Conservation (phyloP, 306 rosid genomes). For the Abrus precatorius region DNA sequence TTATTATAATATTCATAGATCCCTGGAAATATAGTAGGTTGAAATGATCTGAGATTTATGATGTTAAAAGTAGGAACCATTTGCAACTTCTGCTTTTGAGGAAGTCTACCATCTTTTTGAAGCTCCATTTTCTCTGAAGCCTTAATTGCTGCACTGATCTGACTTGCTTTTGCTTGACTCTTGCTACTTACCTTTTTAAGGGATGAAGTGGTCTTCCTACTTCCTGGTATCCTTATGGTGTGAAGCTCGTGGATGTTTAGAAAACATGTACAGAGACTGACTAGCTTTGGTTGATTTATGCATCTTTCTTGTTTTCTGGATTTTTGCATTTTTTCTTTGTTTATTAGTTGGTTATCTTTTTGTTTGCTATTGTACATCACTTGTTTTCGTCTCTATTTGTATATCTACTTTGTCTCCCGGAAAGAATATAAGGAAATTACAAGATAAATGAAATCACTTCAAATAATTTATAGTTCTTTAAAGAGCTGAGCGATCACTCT, state of each 20-base stretch:
- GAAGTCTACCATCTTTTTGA: constrained; percentile 8
- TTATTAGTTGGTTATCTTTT: constrained; percentile 14
- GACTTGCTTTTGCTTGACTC: constrained; percentile 27
- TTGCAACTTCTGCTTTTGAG: constrained; percentile 19
- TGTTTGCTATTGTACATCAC: constrained; percentile 2
- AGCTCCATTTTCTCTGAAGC: constrained; percentile 25
- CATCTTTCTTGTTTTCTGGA: background rate
- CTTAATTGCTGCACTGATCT: background rate
- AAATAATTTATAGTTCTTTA: constrained; percentile 12
- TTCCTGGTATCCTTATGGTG: background rate
- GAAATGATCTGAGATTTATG: constrained; percentile 20
- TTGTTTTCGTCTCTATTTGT: background rate
- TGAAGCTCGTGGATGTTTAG: background rate
- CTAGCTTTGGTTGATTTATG: background rate
- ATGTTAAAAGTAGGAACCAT: constrained; percentile 25
- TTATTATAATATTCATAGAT: constrained; percentile 2
- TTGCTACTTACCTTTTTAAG: no score
- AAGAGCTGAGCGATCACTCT: background rate
- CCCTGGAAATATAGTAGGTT: constrained; percentile 19
- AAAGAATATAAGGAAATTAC: constrained; percentile 25
- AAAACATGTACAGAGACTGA: constrained; percentile 8
- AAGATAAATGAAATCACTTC: constrained; percentile 8
- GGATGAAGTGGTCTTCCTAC: background rate
- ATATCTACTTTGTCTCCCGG: background rate
- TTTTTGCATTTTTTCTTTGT: constrained; percentile 4